Evolutionary conservation across 164 flowering plant species (phyloP).

Genomic region (Magnolia officinalis): DNA sequence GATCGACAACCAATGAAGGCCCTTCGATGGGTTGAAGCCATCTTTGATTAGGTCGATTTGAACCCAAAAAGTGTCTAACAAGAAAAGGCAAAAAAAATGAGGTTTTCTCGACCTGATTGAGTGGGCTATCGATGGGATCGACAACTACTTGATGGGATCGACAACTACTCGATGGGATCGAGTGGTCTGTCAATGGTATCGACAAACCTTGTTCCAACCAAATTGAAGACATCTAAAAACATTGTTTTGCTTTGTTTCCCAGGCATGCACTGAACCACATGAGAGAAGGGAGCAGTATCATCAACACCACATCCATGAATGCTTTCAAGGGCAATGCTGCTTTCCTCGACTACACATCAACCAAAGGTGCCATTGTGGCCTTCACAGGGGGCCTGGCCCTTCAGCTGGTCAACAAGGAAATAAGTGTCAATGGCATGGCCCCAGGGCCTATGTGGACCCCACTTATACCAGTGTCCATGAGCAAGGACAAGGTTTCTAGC

Average conservation of each 20-base stretch:
- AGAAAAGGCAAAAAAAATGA: too few relatives aligned
- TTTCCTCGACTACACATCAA: conserved; percentile 67
- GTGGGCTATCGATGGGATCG: too few relatives aligned
- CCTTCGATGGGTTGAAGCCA: too few relatives aligned
- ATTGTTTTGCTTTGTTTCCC: too few relatives aligned
- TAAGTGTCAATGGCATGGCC: conserved; percentile 75
- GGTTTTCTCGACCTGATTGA: too few relatives aligned
- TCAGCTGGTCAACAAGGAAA: conserved; percentile 53
- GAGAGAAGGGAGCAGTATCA: conserved; percentile 60
- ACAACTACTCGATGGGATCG: too few relatives aligned
- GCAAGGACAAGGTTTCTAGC: conserved; percentile 33
- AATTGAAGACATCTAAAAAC: neutral
- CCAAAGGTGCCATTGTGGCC: conserved; percentile 73
- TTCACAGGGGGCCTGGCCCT: conserved; percentile 65
- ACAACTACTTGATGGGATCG: too few relatives aligned
- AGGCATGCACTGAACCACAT: conserved; percentile 75
- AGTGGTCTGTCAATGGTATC: too few relatives aligned
- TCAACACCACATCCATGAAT: conserved; percentile 62
- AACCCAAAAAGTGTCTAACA: too few relatives aligned
- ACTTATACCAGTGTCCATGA: conserved; percentile 57
- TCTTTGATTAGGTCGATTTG: too few relatives aligned
- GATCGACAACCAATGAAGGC: too few relatives aligned
- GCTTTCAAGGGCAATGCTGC: conserved; percentile 61
- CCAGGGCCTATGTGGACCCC: conserved; percentile 86
- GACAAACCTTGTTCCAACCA: neutral